Base-by-base conservation (phyloP, 2,329 filamentous ascomycete species). In the Aspergillus uvarum region DNA sequence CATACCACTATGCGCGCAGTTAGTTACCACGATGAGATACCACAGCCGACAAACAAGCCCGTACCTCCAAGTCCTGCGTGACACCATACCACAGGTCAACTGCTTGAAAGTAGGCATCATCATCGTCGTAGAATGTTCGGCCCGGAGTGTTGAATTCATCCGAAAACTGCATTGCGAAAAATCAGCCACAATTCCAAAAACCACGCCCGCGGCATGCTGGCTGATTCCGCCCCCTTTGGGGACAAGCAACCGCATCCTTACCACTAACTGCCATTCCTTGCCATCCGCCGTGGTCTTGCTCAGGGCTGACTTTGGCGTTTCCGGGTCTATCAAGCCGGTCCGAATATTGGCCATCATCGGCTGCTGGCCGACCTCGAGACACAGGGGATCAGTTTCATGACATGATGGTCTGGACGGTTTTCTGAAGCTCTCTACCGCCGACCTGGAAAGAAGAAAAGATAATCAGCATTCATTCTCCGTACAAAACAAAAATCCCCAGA, bases 81-180 rank as follows among this genome's bases (percentile, higher is more conserved):
- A 88, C 88, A 69, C 87, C 87, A 69, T 90, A 90, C 87, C 87
- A 90, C 51, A 89, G 78, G 71, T 90, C 87, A 38, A 89, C 82
- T 24, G 81, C 88, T 70, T 87, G 82, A 68, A 87, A 89, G 69
- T 82, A 91, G 0, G 88, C 82, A 70, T 91, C 88, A 67, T 91
- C 88, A 5, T 84, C 86, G 47, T 87, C 83, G 70, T 89, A 91
- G 68, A 91, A 91, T 3, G 87, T 88, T 52, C 88, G 82, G 19
- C 87, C 87, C 52, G 84, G 81, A 2, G 74, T 82, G 63, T 89
- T 89, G 74, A 91, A 91, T 68, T 91, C 88, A 69, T 91, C 88
- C 3, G 87, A 90, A 68, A 89, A 89, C 80, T 85, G 62, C 38
- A 44, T 44, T 16, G 31, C 50, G 10, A 19, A 10, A 42, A 32